Evolutionary conservation across 108 stramenopile species (phyloP).

Genomic region (Phaeodactylum tricornutum): DNA sequence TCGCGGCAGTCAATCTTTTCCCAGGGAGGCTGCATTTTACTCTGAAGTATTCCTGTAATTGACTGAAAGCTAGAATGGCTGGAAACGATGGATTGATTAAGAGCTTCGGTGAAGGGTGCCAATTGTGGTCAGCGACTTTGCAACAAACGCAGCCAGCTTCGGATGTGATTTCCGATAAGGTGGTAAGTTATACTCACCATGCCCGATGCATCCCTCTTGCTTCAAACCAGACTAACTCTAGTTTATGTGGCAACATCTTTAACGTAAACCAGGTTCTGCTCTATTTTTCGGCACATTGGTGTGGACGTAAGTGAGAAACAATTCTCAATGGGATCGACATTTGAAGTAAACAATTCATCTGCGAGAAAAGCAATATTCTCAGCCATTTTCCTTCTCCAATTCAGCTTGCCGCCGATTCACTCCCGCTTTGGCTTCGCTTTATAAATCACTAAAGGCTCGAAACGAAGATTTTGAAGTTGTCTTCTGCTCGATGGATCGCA

Average conservation of each 20-base stretch:
- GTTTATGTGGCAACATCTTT: not conserved
- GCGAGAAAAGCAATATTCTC: not conserved
- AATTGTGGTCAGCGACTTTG: no score
- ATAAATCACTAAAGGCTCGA: slow-evolving; percentile 25
- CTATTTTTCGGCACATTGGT: slow-evolving; percentile 55
- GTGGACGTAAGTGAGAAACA: slow-evolving; percentile 29
- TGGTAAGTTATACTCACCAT: no score
- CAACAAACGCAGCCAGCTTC: no score
- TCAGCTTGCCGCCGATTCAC: slow-evolving; percentile 55
- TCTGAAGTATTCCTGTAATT: no score
- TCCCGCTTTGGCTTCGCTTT: slow-evolving; percentile 40
- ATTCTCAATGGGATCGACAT: not conserved
- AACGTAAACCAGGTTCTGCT: slow-evolving; percentile 29
- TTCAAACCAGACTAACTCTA: no score
- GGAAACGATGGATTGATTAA: no score
- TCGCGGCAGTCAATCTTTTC: no score
- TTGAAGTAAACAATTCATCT: not conserved
- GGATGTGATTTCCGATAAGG: no score
- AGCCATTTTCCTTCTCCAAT: slow-evolving; percentile 1
- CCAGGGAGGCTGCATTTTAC: no score
- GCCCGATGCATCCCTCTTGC: no score
- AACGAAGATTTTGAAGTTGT: slow-evolving; percentile 57
- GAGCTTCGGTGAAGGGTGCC: no score
- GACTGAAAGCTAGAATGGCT: no score
- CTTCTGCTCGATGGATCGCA: slow-evolving; percentile 53